Base-by-base conservation (phyloP, 1,284 basidiomycete species). In the Melampsora larici-populina region DNA sequence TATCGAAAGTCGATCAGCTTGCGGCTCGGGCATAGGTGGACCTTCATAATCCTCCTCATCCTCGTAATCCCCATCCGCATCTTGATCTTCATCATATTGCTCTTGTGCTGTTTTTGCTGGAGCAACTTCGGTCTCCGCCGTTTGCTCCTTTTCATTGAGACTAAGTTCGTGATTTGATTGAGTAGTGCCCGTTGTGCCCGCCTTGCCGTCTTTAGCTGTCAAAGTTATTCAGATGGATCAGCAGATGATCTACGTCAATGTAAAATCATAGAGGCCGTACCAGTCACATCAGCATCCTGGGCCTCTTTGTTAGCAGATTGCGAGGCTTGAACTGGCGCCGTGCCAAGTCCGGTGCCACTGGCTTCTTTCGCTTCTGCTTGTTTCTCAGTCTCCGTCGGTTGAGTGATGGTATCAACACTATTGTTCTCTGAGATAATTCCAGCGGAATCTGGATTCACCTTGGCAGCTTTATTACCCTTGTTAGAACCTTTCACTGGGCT, bases 1-100 rank as follows among this genome's bases (percentile, higher is more conserved):
- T 82, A 97, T 92, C 17, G 92, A 95, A n/a, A 97, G 82, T 26
- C 87, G 83, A 82, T 88, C 86, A 72, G 84, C 78, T 6, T 82
- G 81, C 2, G 83, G 82, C 78, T 85, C 84, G 11, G 85, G 84
- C 8, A 78, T 79, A 6, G 46, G 49, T 8, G 58, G 69, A 33
- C 36, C 67, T 58, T 70, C 80, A 21, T 60, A 70, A 5, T 80
- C 73, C 8, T 70, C 75, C 48, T 73, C 78, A 1, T 43, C 69
- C 17, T 68, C 72, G 46, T 79, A 71, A 21, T 79, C 75, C 21
- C 70, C 80, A 15, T 79, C 77, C 2, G 64, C 73, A 3, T 80
- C 76, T 18, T 79, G 66, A 5, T 70, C 67, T 31, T 65, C 70
- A 17, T 70, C 69, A n/a, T 51, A 43, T 24, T 36, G 65, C 31